phyloP scores from a whole-genome alignment of 805 yeast species.

The Starmerella etchellsii region DNA sequence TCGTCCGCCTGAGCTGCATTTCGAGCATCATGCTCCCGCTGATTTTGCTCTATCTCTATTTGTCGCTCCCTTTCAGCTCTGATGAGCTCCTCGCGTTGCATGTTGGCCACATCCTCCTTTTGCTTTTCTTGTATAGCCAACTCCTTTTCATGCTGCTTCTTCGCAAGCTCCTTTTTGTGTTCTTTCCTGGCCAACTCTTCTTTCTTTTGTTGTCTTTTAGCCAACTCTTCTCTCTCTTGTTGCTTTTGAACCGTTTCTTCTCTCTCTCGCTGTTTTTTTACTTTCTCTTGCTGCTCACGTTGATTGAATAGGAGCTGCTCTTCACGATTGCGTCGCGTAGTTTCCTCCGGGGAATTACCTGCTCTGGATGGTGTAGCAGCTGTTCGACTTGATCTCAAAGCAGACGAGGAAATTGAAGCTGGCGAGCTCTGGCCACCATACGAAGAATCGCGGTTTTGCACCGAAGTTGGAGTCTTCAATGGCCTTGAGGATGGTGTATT shows the following conservation, averaged over 20 bases:
- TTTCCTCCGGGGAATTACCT: no score
- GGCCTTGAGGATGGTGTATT: no score
- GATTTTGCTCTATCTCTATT: not conserved
- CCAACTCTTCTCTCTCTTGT: not conserved
- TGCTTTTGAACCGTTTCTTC: not conserved
- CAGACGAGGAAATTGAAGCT: no score
- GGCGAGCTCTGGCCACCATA: no score
- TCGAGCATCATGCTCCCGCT: not conserved
- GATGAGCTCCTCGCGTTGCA: not conserved
- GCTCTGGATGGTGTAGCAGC: no score
- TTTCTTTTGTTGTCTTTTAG: not conserved
- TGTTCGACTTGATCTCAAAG: no score
- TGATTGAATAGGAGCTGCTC: no score
- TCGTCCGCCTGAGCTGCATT: conserved; percentile 1
- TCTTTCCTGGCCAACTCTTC: not conserved
- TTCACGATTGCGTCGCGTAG: not conserved
- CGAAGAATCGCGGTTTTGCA: no score
- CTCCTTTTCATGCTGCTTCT: not conserved
- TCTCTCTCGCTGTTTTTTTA: not conserved
- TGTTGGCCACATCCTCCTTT: not conserved
- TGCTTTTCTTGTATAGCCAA: no score
- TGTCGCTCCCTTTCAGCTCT: no score
- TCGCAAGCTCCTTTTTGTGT: no score
- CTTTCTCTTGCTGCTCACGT: not conserved
- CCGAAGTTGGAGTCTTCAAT: no score